Evolutionary conservation across 805 yeast species (phyloP).

Genomic region (Lachancea cidri): DNA sequence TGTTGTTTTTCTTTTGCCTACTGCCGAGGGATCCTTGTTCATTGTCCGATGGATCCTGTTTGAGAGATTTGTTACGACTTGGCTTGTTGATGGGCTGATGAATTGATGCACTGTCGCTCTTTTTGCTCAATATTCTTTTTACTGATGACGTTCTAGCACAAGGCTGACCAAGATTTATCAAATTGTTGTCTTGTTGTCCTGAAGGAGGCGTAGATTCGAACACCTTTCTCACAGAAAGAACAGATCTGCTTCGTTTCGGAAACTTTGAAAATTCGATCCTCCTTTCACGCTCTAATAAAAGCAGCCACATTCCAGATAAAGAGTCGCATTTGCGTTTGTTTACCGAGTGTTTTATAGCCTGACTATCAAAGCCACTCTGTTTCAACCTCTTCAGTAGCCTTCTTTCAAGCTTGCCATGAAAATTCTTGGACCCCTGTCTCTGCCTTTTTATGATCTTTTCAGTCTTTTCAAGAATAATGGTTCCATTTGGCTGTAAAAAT

Average conservation of each 20-base stretch:
- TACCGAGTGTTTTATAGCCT: slow-evolving; percentile 53
- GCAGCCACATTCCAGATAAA: slow-evolving; percentile 68
- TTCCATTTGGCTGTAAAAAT: slow-evolving; percentile 44
- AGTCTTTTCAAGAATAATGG: slow-evolving; percentile 37
- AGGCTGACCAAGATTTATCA: slow-evolving; percentile 1
- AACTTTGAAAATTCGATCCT: slow-evolving; percentile 28
- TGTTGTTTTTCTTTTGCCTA: slow-evolving; percentile 4
- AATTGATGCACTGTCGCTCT: slow-evolving; percentile 15
- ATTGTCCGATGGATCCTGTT: background rate
- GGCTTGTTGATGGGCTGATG: slow-evolving; percentile 12
- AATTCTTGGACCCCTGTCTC: slow-evolving; percentile 38
- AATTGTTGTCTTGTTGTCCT: background rate
- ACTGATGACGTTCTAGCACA: slow-evolving; percentile 14
- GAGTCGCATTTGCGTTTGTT: slow-evolving; percentile 59
- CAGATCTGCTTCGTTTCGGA: slow-evolving; percentile 35
- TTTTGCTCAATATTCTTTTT: slow-evolving; percentile 23
- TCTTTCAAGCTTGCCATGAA: slow-evolving; percentile 58
- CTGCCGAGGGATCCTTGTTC: background rate
- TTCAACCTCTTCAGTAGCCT: slow-evolving; percentile 53
- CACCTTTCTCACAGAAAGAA: slow-evolving; percentile 30
- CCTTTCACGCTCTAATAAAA: slow-evolving; percentile 48
- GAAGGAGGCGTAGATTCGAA: slow-evolving; percentile 19
- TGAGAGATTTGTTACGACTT: slow-evolving; percentile 8
- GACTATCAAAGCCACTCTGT: slow-evolving; percentile 59
- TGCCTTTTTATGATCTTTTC: slow-evolving; percentile 34